Evolutionary conservation across 139 green algal species (phyloP).

Genomic region (Micractinium sp.): DNA sequence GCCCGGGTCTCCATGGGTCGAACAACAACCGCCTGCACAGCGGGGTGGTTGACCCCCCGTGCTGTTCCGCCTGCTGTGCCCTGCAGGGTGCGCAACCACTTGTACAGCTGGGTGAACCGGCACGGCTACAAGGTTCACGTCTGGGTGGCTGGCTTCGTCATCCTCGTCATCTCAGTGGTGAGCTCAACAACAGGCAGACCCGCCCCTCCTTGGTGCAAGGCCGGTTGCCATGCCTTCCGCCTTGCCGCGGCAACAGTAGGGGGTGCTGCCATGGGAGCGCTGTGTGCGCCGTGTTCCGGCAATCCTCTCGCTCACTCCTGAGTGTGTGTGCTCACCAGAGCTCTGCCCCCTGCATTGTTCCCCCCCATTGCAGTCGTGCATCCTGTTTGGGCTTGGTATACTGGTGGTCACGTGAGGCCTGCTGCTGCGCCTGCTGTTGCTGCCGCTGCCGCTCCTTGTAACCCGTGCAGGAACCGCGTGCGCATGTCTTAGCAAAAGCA

Average conservation of each 20-base stretch:
- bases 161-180: neutral
- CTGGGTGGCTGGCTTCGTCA: neutral
- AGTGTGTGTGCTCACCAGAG: too few species aligned
- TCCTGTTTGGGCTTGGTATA: conserved; percentile 5
- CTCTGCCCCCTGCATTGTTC: neutral
- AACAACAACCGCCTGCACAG: too few species aligned
- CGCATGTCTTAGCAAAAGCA: neutral
- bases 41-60: too few species aligned
- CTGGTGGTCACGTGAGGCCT: neutral
- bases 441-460: neutral
- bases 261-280: neutral
- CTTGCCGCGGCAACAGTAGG: too few species aligned
- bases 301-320: neutral
- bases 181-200: neutral
- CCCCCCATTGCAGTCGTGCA: neutral
- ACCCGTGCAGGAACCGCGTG: neutral
- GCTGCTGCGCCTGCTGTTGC: neutral
- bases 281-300: too few species aligned
- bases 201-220: neutral
- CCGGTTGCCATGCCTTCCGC: neutral
- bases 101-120: neutral
- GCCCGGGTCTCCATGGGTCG: too few species aligned
- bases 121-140: neutral
- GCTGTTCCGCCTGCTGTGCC: too few species aligned
- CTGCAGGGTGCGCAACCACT: neutral